Evolutionary conservation across 768 basidiomycete genomes (phyloP), one percentile per base, ranked within the genome.

Genomic region (Stropharia rugosoannulata): DNA sequence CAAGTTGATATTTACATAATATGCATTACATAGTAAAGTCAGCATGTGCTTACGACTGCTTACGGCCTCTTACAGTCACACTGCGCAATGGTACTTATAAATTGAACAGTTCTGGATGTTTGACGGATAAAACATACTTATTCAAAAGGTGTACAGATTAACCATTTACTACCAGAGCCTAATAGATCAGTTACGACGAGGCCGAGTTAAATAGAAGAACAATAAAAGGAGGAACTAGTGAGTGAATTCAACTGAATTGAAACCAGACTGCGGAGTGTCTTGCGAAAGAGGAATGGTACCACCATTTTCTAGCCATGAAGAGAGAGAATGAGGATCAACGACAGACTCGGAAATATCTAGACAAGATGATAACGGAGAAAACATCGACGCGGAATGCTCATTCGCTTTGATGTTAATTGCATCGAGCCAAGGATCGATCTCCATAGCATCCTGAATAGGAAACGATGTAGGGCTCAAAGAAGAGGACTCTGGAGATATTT

Each of bases 401-500:
- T 32, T 32, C 7, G 27, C 27, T 29, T 7, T 29, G 7, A 29
- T 29, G 27, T 7, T 7, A 29, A 29, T 29, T 7, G 27, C 55
- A 41, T 72, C 70, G 18, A 58, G 52, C 72, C 75, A 73, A 6
- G 69, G 72, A 54, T 73, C 72, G 16, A 62, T 60, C 54, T 71
- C 66, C 47, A 65, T 56, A 46, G 65, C 69, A 10, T 51, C 49
- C 22, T 60, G 64, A 13, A 66, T 55, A 25, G 16, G 57, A 44
- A 25, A 59, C 32, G 47, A 56, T 11, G 49, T 41, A 6, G 62
- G 49, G 9, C 59, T 67, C 40, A 70, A 55, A 65, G 79, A 80
- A 7, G 76, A 70, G 5, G 84, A 79, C 0, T 18, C 39, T 11
- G 39, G 12, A 59, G 89, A 80, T 36, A 52, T 29, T 66, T 91